These are phyloP conservation scores for Colletotrichum liriopes DNA, from an alignment of 2,329 filamentous ascomycete species.

Conservation along the genomic window DNA sequence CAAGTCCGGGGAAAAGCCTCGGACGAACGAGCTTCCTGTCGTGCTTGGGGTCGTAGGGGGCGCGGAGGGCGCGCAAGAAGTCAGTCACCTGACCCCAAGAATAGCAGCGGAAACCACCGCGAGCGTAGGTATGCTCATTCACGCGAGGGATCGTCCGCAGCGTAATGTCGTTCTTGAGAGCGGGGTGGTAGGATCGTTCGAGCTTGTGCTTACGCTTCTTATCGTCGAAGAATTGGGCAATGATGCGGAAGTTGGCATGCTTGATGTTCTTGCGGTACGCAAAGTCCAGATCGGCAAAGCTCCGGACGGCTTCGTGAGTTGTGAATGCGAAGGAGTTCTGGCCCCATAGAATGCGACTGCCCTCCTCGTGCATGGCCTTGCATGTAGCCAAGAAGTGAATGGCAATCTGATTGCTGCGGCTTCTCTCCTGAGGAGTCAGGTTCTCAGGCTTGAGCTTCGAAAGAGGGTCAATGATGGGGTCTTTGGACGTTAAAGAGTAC, in stretches of 20 bases:
- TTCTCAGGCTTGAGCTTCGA: conserved; percentile 60
- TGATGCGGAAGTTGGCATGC: conserved; percentile 66
- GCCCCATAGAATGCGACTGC: conserved; percentile 65
- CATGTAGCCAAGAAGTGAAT: conserved; percentile 69
- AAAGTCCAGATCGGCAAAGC: conserved; percentile 63
- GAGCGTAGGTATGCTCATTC: conserved; percentile 62
- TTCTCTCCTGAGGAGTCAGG: conserved; percentile 61
- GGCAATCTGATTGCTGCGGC: conserved; percentile 64
- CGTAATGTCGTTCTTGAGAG: conserved; percentile 58
- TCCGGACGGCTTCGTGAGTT: conserved; percentile 63
- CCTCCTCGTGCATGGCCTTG: conserved; percentile 65
- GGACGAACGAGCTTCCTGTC: conserved; percentile 53
- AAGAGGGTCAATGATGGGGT: conserved; percentile 70
- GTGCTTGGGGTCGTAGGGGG: conserved; percentile 63
- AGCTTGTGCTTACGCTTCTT: conserved; percentile 57
- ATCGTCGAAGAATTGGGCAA: conserved; percentile 71
- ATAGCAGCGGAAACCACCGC: conserved; percentile 69
- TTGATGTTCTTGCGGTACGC: conserved; percentile 61
- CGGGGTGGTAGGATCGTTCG: conserved; percentile 59
- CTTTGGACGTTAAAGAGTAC: conserved; percentile 64
- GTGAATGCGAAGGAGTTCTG: conserved; percentile 71
- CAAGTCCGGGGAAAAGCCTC: conserved; percentile 64
- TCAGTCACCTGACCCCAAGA: conserved; percentile 69
- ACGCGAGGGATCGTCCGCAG: conserved; percentile 61
- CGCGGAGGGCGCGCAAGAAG: conserved; percentile 66